Evolutionary conservation across 2,329 filamentous ascomycete genomes (phyloP), one percentile per base, ranked within the genome.

Genomic region (Aspergillus hiratsukae): DNA sequence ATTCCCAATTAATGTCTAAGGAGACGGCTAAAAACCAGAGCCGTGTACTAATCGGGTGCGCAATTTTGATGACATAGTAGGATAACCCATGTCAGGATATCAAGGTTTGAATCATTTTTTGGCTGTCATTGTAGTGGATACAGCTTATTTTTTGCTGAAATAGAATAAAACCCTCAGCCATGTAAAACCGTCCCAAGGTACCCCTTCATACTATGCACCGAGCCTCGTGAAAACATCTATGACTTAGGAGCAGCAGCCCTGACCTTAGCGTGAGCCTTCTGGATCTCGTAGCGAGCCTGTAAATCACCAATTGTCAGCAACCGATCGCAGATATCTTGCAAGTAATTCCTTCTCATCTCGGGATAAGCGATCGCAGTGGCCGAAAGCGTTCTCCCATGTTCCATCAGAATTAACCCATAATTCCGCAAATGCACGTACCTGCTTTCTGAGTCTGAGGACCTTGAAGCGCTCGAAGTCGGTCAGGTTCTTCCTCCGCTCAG

Each of bases 401-500:
- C 43, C 43, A 46, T 46, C 21, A 25, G 10, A 19, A 27, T 46
- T 46, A 11, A 17, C 21, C 10, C 19, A 5, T 25, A 46, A 9
- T 25, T 23, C 19, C 19, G 19, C 21, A 23, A 19, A 46, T 46
- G 43, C 11, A 82, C 84, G 68, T 76, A 92, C 90, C 88, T 97
- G 92, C 88, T 99, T 99, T 89, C 93, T 95, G 82, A 97, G 85
- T 81, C 93, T 88, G 87, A 97, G 85, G 73, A 97, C 94, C 90
- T 99, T 97, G 91, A 97, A 99, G 80, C 94, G 89, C 85, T 99
- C 94, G 77, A 99, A 99, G 86, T 99, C 94, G 81, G 88, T 95
- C 69, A 99, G 84, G 74, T 86, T 86, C 83, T 88, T 89, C 84
- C 94, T 89, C 83, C 90, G 89, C 80, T 90, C 84, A 72, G 85